phyloP scores from a whole-genome alignment of 2,329 filamentous ascomycete species.

The Nigrograna mackinnonii region DNA sequence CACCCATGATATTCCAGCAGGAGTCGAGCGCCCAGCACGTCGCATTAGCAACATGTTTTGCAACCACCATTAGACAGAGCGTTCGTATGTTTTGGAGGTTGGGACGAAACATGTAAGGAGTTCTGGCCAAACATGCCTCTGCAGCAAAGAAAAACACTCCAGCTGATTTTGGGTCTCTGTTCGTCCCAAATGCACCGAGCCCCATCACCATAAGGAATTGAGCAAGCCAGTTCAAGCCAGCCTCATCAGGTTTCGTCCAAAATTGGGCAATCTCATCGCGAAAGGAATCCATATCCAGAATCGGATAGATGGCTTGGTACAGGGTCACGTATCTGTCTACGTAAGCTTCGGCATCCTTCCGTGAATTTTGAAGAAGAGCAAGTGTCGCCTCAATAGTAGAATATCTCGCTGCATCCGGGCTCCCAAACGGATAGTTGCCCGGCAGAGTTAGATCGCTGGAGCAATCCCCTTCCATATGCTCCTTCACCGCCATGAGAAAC shows the following conservation, averaged over 20 bases:
- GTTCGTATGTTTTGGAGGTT: conserved; percentile 15
- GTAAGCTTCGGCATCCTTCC: conserved; percentile 3
- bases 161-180: conserved; percentile 3
- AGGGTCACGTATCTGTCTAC: conserved; percentile 14
- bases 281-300: conserved; percentile 12
- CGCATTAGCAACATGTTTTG: conserved; percentile 23
- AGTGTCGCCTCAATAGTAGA: conserved; percentile 11
- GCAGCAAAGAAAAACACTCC: conserved; percentile 19
- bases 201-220: conserved; percentile 20
- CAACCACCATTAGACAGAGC: conserved; percentile 22
- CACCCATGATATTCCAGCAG: conserved; percentile 21
- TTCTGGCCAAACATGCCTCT: conserved; percentile 23
- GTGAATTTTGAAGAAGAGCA: conserved; percentile 10
- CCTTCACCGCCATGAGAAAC: conserved; percentile 13
- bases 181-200: conserved; percentile 17
- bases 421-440: conserved; percentile 24
- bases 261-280: conserved; percentile 9
- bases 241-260: conserved; percentile 6
- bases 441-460: conserved; percentile 20
- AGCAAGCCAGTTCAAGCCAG: conserved; percentile 18
- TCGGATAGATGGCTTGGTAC: conserved; percentile 14
- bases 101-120: conserved; percentile 22
- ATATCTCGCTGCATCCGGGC: conserved; percentile 13
- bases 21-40: conserved; percentile 26
- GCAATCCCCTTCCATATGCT: conserved; percentile 12